Percentiles rank a stretch among this genome's conserved stretches.
phyloP scores from a whole-genome alignment of 176 grass and related monocot genomes.

The Lolium perenne region DNA sequence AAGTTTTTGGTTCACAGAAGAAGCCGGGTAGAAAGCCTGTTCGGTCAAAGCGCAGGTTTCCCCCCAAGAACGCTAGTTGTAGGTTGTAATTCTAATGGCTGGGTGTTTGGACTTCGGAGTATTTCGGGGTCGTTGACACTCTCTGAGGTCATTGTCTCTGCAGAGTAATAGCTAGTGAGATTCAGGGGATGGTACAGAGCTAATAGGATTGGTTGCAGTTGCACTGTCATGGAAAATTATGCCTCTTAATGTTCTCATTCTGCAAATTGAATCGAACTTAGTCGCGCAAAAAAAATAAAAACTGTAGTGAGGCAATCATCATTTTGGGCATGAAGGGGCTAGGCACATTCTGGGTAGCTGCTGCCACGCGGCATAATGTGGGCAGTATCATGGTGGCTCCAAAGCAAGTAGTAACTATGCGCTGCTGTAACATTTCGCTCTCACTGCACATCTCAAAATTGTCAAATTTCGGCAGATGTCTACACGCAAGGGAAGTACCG shows the following conservation, averaged over 20 bases:
- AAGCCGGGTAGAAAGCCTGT: slow-evolving; percentile 3
- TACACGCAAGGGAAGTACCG: slow-evolving; percentile 78
- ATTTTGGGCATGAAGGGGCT: too few species aligned
- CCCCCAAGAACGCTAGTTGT: neutral
- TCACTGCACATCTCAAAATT: neutral
- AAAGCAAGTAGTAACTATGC: too few species aligned
- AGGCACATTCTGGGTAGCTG: too few species aligned
- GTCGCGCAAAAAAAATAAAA: neutral
- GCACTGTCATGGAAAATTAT: neutral
- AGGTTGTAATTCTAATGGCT: neutral
- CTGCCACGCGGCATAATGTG: neutral
- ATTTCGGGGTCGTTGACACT: too few species aligned
- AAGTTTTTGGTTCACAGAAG: neutral
- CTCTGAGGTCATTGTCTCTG: neutral
- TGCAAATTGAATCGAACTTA: neutral
- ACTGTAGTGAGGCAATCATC: too few species aligned
- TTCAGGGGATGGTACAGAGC: neutral
- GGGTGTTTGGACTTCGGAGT: neutral
- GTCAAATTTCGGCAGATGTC: slow-evolving; percentile 57
- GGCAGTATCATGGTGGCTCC: too few species aligned
- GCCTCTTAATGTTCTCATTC: neutral
- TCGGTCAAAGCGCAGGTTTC: neutral
- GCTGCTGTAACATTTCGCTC: neutral
- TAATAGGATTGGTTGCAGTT: neutral
- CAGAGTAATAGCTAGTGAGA: neutral